Evolutionary conservation across 495 filamentous ascomycete genomes (phyloP), one percentile per base, ranked within the genome.

Genomic region (Penicillium subrubescens): DNA sequence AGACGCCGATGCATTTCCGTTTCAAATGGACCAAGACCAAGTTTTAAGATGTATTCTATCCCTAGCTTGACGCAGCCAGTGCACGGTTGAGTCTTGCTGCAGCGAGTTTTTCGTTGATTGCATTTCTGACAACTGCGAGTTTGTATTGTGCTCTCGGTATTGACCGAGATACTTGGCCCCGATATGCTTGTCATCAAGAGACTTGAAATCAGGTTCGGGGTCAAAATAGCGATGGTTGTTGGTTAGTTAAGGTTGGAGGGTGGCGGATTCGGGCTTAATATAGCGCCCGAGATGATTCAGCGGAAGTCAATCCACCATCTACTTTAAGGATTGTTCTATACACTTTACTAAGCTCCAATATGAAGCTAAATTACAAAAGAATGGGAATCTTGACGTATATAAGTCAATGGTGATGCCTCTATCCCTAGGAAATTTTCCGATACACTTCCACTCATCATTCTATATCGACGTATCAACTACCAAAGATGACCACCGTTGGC

Each of bases 401-500:
- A 52, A 27, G 27, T 52, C 48, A 29, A 52, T 29, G 5, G 27
- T 8, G 4, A 52, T 14, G 48, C 5, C 23, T 52, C 10, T 5
- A 8, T 2, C 8, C 4, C 29, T 2, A 25, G 3, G 23, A 29
- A 14, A 1, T 52, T 29, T 4, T 0, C 8, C n/a, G 3, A 29
- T 10, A 29, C 21, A 14, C 27, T 17, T 41, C 25, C 7, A 10
- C 37, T 46, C 25, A 33, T 39, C 37, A 39, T 15, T 39, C 37
- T 39, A 15, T 14, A 39, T 39, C 14, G 3, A 15, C 14, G 11
- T 39, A 15, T 39, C 37, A 5, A 39, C 37, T 39, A 14, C 37
- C 11, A 1, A 15, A 39, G 37, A 60, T 52, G 58, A 37, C 58
- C 39, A 63, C 61, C 31, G 61, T 70, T 19, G 64, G 61, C 4